Base-by-base conservation (phyloP, 2,329 filamentous ascomycete genomes). In the Tetracladium maxilliforme region DNA sequence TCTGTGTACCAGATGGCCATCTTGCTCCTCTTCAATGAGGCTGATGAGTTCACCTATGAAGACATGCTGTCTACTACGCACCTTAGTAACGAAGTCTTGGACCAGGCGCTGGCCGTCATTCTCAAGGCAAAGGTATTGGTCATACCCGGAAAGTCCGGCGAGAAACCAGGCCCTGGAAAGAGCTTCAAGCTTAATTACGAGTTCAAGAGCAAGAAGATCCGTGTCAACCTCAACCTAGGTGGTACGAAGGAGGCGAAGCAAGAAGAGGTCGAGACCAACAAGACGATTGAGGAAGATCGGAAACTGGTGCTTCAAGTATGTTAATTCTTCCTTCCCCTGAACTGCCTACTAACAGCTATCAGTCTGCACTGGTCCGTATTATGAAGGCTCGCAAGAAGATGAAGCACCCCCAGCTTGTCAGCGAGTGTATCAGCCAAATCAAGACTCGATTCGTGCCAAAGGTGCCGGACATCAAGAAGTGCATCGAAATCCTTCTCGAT, bases 381-480 rank as follows among this genome's bases (percentile, higher is more conserved):
- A 98, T 98, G 90, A 98, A 98, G 62, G 92, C 87, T 4, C 78
- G 90, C 32, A 95, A 98, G 72, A 82, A 78, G 58, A 92, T 95
- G 82, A 95, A 94, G 70, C 87, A 98, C 56, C 74, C 77, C 33
- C 79, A 90, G 45, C 74, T 98, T 9, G 84, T 98, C 27, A 77
- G 82, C 45, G 90, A 98, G 56, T 92, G 86, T 14, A 95, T 98
- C 49, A 78, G 76, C 44, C 90, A 95, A 53, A 94, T 98, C 50
- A 82, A 80, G 48, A 75, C 73, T 21, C 81, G 90, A 20, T 98
- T 98, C 53, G 74, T 84, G 30, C 90, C 90, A 20, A 92, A 92
- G 56, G 69, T 98, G 16, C 64, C 71, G 10, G 90, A 98, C 41
- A 98, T 98, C 68, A 98, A 98, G 64, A 98, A 95, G 61, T 94